Conservation (phyloP, 2,329 filamentous ascomycete genomes). For the Ceratocystis alfenasii region DNA sequence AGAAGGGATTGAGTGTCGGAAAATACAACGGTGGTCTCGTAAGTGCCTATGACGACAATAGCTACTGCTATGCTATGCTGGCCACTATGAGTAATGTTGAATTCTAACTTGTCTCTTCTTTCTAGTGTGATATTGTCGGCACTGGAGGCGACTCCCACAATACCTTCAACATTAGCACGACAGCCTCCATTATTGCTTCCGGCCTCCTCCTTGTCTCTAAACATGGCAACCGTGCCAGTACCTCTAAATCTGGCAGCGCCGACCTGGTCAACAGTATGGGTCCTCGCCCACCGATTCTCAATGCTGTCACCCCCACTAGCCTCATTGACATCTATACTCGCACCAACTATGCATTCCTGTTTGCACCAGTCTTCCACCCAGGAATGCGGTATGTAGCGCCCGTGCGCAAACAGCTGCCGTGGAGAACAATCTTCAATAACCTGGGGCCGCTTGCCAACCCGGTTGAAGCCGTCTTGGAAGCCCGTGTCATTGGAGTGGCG, state of each 20-base stretch:
- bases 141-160: conserved; percentile 94
- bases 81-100: not conserved
- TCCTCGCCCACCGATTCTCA: conserved; percentile 61
- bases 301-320: conserved; percentile 58
- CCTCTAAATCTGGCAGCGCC: conserved; percentile 88
- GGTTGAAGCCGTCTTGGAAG: conserved; percentile 71
- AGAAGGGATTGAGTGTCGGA: conserved; percentile 53
- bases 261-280: conserved; percentile 71
- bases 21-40: conserved; percentile 73
- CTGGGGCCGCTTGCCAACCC: conserved; percentile 88
- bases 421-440: conserved; percentile 95
- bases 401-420: conserved; percentile 76
- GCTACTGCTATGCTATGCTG: too few species aligned
- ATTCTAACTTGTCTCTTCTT: not conserved
- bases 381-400: conserved; percentile 83
- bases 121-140: conserved; percentile 79
- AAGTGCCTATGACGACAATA: conserved; percentile 30
- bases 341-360: conserved; percentile 90
- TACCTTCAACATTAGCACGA: conserved; percentile 97
- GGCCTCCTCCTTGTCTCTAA: conserved; percentile 78
- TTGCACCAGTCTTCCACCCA: conserved; percentile 90
- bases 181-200: conserved; percentile 82
- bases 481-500: conserved; percentile 85
- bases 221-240: conserved; percentile 91
- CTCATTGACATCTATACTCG: conserved; percentile 60